Evolutionary conservation across 495 filamentous ascomycete genomes (phyloP).

Genomic region (Penicillium subrubescens): DNA sequence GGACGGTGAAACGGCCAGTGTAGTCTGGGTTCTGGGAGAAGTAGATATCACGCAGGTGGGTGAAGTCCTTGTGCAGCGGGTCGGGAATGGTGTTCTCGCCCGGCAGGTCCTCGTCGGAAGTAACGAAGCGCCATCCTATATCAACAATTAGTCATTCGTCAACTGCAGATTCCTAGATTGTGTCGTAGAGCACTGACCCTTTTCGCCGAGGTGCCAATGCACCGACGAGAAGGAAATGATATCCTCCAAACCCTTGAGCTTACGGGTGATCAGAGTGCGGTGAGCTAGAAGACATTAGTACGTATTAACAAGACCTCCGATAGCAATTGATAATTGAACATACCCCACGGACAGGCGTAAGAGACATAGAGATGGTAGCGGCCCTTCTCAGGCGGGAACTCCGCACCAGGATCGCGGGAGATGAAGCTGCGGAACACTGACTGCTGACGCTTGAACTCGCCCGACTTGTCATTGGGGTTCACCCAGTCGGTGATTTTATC

Average conservation of each 20-base stretch:
- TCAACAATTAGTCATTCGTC: neutral
- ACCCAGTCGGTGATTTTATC: constrained; percentile 81
- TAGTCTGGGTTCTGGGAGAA: constrained; percentile 62
- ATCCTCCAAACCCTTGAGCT: constrained; percentile 69
- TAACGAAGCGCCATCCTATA: constrained; percentile 80
- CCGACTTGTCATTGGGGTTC: constrained; percentile 66
- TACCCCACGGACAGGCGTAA: constrained; percentile 74
- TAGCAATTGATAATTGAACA: constrained; percentile 13
- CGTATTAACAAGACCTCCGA: no score
- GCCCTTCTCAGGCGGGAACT: constrained; percentile 68
- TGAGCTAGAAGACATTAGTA: constrained; percentile 49
- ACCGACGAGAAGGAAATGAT: constrained; percentile 66
- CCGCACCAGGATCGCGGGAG: constrained; percentile 60
- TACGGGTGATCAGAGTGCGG: constrained; percentile 65
- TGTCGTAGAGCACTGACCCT: no score
- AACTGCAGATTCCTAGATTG: no score
- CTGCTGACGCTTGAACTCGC: constrained; percentile 85
- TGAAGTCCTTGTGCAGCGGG: constrained; percentile 54
- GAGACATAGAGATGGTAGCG: constrained; percentile 74
- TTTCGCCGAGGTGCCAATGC: constrained; percentile 66
- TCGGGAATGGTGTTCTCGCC: constrained; percentile 57
- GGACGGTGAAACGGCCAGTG: constrained; percentile 62
- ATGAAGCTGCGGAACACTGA: constrained; percentile 74
- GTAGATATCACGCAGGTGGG: constrained; percentile 62
- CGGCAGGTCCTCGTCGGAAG: constrained; percentile 61